These are phyloP conservation scores for Aspergillus tanneri DNA, from an alignment of 2,329 filamentous ascomycete genomes.

Conservation along the genomic window DNA sequence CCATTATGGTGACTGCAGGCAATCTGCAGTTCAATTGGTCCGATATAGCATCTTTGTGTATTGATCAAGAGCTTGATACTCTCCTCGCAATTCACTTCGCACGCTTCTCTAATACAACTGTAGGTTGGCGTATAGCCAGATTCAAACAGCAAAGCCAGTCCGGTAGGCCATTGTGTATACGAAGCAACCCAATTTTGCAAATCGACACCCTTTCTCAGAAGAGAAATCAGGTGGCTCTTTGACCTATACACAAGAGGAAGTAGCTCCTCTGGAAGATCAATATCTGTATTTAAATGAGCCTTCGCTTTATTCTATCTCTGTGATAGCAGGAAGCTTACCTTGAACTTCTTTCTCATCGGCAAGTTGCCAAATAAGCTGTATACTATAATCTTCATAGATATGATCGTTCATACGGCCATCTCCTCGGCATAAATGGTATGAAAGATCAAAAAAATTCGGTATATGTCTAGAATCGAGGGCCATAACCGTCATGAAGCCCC, in stretches of 20 bases:
- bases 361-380: neutral
- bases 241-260: conserved; percentile 9
- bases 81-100: conserved; percentile 8
- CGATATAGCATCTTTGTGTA: conserved; percentile 1
- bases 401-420: no score
- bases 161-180: conserved; percentile 10
- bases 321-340: neutral
- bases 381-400: no score
- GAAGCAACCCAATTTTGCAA: conserved; percentile 1
- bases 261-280: conserved; percentile 13
- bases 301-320: neutral
- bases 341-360: conserved; percentile 54
- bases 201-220: conserved; percentile 5
- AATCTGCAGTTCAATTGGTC: neutral
- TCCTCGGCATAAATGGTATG: no score
- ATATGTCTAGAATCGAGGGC: no score
- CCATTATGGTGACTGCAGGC: conserved; percentile 4
- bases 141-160: conserved; percentile 8
- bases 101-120: conserved; percentile 1
- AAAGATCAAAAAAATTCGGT: no score
- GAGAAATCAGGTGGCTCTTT: neutral
- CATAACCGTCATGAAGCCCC: no score
- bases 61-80: conserved; percentile 9
- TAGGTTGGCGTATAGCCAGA: conserved; percentile 1
- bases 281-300: conserved; percentile 6